Percentiles rank a stretch among this genome's conserved stretches.
Conservation (phyloP, 2,329 filamentous ascomycete genomes). For the Calonectria ilicicola region DNA sequence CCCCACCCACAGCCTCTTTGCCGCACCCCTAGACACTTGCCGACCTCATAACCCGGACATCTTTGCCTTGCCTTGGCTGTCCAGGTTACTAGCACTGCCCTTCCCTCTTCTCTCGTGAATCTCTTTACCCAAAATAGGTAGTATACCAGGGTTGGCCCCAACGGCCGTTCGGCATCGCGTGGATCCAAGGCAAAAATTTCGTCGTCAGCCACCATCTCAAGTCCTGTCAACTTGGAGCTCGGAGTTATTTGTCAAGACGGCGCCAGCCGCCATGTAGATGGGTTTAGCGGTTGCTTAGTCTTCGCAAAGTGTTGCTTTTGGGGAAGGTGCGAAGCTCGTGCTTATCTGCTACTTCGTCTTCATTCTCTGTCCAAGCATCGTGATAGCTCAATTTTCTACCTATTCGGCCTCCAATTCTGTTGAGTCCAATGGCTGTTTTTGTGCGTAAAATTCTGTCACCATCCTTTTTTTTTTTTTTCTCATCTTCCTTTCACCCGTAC, state of each 20-base stretch:
- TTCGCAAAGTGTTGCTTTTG: not conserved
- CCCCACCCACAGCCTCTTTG: not conserved
- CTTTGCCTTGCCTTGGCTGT: not conserved
- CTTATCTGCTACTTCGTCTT: not conserved
- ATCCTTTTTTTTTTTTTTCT: not conserved
- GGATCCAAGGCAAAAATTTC: conserved; percentile 5
- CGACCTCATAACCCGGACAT: conserved; percentile 6
- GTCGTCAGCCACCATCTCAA: conserved; percentile 12
- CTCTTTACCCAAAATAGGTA: not conserved
- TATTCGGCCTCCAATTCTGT: not conserved
- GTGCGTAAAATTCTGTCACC: not conserved
- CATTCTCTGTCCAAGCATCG: not conserved
- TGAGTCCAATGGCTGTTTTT: not conserved
- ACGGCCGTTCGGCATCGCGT: conserved; percentile 6
- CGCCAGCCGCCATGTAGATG: not conserved
- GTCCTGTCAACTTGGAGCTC: conserved; percentile 1
- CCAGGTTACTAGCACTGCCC: not conserved
- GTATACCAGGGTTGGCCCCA: not conserved
- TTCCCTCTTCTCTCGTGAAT: not conserved
- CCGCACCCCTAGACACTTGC: conserved; percentile 16
- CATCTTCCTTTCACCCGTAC: conserved; percentile 17
- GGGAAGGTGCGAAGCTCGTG: not conserved
- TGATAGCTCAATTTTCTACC: not conserved
- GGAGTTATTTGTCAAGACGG: conserved; percentile 1
- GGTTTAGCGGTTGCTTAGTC: not conserved